phyloP scores from a whole-genome alignment of 2,329 filamentous ascomycete genomes.

The Anthostomella pinea region DNA sequence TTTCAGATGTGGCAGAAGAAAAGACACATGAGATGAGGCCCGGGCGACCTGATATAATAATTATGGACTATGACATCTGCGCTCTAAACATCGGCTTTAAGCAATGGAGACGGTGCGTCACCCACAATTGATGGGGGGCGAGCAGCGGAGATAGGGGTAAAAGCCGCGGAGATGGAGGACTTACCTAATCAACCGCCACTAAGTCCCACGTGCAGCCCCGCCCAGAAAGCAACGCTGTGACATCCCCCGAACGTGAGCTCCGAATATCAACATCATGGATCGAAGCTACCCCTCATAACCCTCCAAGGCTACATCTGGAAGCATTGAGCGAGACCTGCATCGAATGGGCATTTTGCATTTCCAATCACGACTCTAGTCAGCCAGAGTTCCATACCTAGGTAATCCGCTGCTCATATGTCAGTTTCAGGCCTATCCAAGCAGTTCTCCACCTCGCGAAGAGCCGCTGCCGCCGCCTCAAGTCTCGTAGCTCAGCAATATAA shows the following conservation, averaged over 20 bases:
- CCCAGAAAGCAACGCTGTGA: no score
- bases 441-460: constrained; percentile 17
- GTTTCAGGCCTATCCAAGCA: constrained; percentile 13
- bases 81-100: no score
- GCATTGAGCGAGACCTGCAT: not conserved
- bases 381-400: not conserved
- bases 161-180: not conserved
- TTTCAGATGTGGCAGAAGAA: no score
- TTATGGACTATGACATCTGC: no score
- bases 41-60: no score
- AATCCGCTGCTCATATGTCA: constrained; percentile 1
- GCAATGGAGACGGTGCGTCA: no score
- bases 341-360: not conserved
- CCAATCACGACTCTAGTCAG: no score
- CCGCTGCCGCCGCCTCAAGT: constrained; percentile 14
- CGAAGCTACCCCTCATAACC: constrained; percentile 4
- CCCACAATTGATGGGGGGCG: no score
- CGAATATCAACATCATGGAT: constrained; percentile 1
- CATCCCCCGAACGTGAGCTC: not conserved
- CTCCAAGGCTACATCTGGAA: not conserved
- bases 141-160: not conserved
- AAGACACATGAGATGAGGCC: no score
- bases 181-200: not conserved
- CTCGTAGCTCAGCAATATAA: constrained; percentile 12
- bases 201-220: no score